phyloP scores from a whole-genome alignment of 768 basidiomycete species.

The Phanerochaete sordida region DNA sequence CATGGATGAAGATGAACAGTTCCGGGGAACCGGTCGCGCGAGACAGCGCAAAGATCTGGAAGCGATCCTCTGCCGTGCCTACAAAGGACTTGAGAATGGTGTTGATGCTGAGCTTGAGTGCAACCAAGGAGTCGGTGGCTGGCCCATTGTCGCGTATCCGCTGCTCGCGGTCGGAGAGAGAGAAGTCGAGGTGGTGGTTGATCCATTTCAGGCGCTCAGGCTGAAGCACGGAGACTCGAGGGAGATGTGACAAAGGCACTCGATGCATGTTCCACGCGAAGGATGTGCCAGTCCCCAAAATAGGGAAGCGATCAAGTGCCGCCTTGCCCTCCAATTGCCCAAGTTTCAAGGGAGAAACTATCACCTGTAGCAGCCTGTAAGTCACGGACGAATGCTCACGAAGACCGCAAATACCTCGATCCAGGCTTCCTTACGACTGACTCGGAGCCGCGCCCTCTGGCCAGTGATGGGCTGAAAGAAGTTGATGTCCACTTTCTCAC shows the following conservation, averaged over 20 bases:
- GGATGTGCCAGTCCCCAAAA: background rate
- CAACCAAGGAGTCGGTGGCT: background rate
- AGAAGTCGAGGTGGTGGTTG: background rate
- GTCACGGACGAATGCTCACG: background rate
- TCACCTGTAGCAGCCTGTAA: background rate
- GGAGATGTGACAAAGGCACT: background rate
- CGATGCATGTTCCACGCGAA: conserved; percentile 4
- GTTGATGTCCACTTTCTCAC: too few species aligned
- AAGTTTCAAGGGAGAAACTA: background rate
- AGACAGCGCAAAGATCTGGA: background rate
- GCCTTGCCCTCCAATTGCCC: background rate
- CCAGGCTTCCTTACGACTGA: background rate
- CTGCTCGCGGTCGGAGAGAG: background rate
- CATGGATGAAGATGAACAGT: conserved; percentile 35
- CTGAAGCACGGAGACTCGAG: background rate
- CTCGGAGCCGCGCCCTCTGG: background rate
- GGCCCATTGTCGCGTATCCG: background rate
- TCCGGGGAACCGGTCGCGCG: background rate
- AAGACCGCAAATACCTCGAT: background rate
- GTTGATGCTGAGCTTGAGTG: background rate
- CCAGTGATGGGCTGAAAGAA: background rate
- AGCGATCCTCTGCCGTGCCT: background rate
- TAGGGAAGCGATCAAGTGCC: background rate
- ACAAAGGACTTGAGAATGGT: background rate
- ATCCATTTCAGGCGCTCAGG: background rate